These are phyloP conservation scores for Synchytrium microbalum DNA, from an alignment of 371 early-diverging fungal genomes.

Conservation along the genomic window DNA sequence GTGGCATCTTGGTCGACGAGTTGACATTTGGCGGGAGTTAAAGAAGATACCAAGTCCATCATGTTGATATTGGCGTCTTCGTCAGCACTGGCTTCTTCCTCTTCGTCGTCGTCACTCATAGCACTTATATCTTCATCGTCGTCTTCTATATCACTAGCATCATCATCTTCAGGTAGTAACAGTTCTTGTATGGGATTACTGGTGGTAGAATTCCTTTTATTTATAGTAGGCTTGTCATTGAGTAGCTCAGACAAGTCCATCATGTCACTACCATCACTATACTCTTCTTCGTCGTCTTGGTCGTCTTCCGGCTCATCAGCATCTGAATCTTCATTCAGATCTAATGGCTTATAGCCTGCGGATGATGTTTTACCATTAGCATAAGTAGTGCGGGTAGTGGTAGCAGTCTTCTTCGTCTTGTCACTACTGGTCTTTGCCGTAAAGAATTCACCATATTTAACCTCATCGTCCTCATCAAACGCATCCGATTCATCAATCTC, in stretches of 20 bases:
- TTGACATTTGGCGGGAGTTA: background rate
- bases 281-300: conserved; percentile 29
- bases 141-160: conserved; percentile 33
- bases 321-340: conserved; percentile 3
- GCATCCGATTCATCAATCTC: conserved; percentile 89
- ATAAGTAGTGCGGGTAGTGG: background rate
- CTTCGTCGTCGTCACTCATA: conserved; percentile 8
- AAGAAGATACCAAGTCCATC: conserved; percentile 13
- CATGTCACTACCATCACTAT: conserved; percentile 42
- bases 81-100: conserved; percentile 9
- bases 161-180: conserved; percentile 25
- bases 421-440: background rate
- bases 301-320: too few species aligned
- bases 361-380: conserved; percentile 3
- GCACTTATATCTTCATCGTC: conserved; percentile 20
- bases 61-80: conserved; percentile 11
- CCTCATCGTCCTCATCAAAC: conserved; percentile 77
- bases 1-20: conserved; percentile 8
- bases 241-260: conserved; percentile 58
- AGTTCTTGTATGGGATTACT: conserved; percentile 15
- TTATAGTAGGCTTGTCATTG: conserved; percentile 13
- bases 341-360: background rate
- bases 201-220: background rate
- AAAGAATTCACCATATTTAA: conserved; percentile 62
- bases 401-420: background rate